Base-by-base conservation (phyloP, 2,329 filamentous ascomycete species). In the Colletotrichum trifolii region DNA sequence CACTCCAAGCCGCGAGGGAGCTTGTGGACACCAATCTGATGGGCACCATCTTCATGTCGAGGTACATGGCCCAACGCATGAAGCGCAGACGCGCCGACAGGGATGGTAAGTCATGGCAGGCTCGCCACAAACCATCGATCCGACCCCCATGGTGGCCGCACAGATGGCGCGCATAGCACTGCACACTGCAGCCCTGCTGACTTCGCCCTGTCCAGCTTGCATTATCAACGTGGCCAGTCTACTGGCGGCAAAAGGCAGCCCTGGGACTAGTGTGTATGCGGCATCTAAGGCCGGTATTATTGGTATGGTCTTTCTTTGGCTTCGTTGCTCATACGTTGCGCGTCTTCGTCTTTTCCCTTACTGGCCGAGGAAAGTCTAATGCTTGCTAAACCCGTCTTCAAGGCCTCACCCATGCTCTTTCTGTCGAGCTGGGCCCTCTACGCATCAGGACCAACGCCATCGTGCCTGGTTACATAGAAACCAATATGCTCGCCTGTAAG, bases 211-310 rank as follows among this genome's bases (percentile, higher is more conserved):
- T 47, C n/a, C 6, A 49, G 86, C 83, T 8, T 92, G 88, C 72
- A 94, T 97, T 67, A 89, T 97, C 75, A 97, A 97, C 73, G 81
- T 97, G 25, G 89, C 91, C 1, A 95, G 91, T 52, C 79, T 96
- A 36, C 84, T 97, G 49, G 93, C 89, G 0, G 73, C 84, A 1
- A 89, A 89, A 63, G 90, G 89, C 1, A 91, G 90, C 1, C 81
- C 81, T 2, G 94, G 94, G 7, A 89, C 90, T 11, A 86, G 90
- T 5, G 86, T 89, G 0, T 96, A 96, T 74, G 89, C 91, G 6
- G 91, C 92, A 8, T 90, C 89, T 47, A 97, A 97, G 75, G 92
- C 93, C 6, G 93, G 92, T 2, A 79, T 97, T 1, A 76, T 96
- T 13, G 91, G 91, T 84, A 78, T 69, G 81, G 75, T 68, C 47